Evolutionary conservation across 2,329 filamentous ascomycete genomes (phyloP).

Genomic region (Colletotrichum simmondsii): DNA sequence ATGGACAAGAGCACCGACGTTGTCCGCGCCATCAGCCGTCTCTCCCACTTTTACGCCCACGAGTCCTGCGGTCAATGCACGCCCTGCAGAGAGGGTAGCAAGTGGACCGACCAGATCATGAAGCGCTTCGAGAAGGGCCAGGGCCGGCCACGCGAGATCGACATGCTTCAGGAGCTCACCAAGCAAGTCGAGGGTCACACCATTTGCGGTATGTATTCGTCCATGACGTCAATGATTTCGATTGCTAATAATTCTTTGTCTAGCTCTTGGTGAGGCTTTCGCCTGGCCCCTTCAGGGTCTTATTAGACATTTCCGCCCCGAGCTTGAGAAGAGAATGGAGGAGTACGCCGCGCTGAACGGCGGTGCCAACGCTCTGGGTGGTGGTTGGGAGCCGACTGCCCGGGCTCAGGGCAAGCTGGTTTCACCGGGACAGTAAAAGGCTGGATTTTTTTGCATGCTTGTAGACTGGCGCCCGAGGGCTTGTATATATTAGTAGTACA

Average conservation of each 20-base stretch:
- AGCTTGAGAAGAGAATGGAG: slow-evolving; percentile 91
- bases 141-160: slow-evolving; percentile 91
- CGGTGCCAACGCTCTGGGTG: slow-evolving; percentile 77
- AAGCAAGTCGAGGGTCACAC: slow-evolving; percentile 99
- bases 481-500: slow-evolving; percentile 38
- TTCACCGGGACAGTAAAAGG: slow-evolving; percentile 85
- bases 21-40: slow-evolving; percentile 90
- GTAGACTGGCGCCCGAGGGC: slow-evolving; percentile 33
- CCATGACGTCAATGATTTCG: slow-evolving; percentile 12
- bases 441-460: slow-evolving; percentile 24
- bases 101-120: slow-evolving; percentile 99
- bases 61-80: slow-evolving; percentile 99
- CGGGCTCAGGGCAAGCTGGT: slow-evolving; percentile 84
- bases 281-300: slow-evolving; percentile 98
- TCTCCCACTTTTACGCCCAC: slow-evolving; percentile 98
- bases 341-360: slow-evolving; percentile 80
- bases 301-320: slow-evolving; percentile 97
- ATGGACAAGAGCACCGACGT: slow-evolving; percentile 99
- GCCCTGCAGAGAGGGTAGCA: slow-evolving; percentile 98
- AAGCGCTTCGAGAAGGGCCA: slow-evolving; percentile 91
- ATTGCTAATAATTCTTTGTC: slow-evolving; percentile 41
- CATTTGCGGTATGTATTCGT: slow-evolving; percentile 81
- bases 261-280: slow-evolving; percentile 94
- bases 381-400: slow-evolving; percentile 86
- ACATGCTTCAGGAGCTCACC: slow-evolving; percentile 99